phyloP scores from a whole-genome alignment of 768 basidiomycete genomes.

The Kwoniella botswanensis region DNA sequence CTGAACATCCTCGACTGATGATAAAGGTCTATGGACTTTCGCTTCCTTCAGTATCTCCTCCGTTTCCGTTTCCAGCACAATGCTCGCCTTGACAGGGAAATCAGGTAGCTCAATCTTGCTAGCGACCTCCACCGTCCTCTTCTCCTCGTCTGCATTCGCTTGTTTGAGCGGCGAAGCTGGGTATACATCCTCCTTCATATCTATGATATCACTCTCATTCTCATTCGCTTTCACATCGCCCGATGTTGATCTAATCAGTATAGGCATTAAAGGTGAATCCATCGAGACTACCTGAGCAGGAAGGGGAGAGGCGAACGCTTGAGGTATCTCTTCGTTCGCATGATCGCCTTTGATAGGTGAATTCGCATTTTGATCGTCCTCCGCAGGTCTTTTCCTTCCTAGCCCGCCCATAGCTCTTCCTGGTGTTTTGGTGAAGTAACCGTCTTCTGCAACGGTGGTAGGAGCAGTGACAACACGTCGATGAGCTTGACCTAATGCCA shows the following conservation, averaged over 20 bases:
- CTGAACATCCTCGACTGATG: too few relatives aligned
- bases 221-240: slow-evolving; percentile 15
- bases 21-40: too few relatives aligned
- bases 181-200: slow-evolving; percentile 23
- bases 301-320: slow-evolving; percentile 9
- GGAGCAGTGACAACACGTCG: slow-evolving; percentile 44
- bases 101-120: slow-evolving; percentile 13
- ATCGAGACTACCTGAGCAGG: slow-evolving; percentile 3
- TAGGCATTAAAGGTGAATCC: slow-evolving; percentile 41
- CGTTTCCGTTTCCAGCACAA: neutral
- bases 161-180: slow-evolving; percentile 10
- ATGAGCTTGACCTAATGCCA: slow-evolving; percentile 44
- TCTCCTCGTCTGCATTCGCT: slow-evolving; percentile 4
- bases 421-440: slow-evolving; percentile 9
- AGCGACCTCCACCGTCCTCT: slow-evolving; percentile 15
- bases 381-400: neutral
- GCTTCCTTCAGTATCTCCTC: neutral
- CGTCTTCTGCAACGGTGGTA: slow-evolving; percentile 4
- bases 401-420: neutral
- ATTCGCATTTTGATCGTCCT: neutral
- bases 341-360: neutral
- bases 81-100: neutral
- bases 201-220: slow-evolving; percentile 15
- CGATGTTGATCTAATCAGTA: slow-evolving; percentile 22
- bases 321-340: neutral